Evolutionary conservation across 352 stramenopile genomes (phyloP), one percentile per base, ranked within the genome.

Genomic region (Plasmopara muralis): DNA sequence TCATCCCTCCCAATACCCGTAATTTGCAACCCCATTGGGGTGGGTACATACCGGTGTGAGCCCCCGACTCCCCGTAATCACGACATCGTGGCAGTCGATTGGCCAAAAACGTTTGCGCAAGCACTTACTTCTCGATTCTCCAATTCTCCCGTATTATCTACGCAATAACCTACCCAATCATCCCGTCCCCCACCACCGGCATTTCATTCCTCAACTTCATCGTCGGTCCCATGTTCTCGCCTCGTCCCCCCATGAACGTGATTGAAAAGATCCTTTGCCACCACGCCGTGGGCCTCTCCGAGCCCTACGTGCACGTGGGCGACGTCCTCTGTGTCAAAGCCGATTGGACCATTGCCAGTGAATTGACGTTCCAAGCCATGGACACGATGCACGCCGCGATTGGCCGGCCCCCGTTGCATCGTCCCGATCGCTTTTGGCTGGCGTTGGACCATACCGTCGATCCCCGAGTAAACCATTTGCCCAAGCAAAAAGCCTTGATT

Each of bases 241-340:
- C 74, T 81, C 37, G 28, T 15, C 54, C 59, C 16, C 74, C 73
- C 14, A 89, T 89, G 79, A 89, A 89, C 66, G 79, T 87, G 42
- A 88, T 89, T 63, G 81, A 91, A 56, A 91, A 91, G 74, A 89
- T 89, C 66, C 55, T 91, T 50, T 88, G 74, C 66, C 62, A 70
- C 38, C 55, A 58, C 44, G 62, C 62, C 8, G 62, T 70, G 28
- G 62, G 60, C 6, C 55, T 88, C 29, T 42, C 47, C 12, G 33
- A 73, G 44, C 73, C 75, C 0, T 73, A 60, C 29, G 80, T 90
- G 45, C 50, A 39, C 3, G 70, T 82, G n/a, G 81, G 81, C 40
- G 76, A 89, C 63, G 75, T 91, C 20, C 58, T 91, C 28, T 91
- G 81, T 43, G 81, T 91, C 40, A 74, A 81, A 18, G 78, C 75